Base-by-base conservation (phyloP, 495 filamentous ascomycete genomes). In the Daldinia childiae region DNA sequence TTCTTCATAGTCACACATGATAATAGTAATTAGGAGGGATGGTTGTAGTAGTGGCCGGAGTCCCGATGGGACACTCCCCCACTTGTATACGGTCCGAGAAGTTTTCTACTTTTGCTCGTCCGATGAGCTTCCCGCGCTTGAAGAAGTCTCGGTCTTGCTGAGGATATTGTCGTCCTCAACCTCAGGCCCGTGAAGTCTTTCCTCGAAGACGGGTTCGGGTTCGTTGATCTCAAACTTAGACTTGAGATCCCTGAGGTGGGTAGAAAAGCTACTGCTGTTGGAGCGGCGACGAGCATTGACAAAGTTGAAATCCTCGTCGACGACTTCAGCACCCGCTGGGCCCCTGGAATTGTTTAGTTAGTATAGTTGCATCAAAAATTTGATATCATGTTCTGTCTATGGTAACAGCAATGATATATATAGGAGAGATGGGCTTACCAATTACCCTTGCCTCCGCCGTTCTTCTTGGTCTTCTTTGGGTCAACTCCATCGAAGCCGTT, bases 171-270 rank as follows among this genome's bases (percentile, higher is more conserved):
- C 85, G 12, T 82, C 80, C 62, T 87, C 86, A 51, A 81, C 79
- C 27, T 58, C 66, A 39, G 85, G 78, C 12, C 88, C 90, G 75
- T 94, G 91, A 52, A 93, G 59, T 58, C 88, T 86, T 82, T 97
- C 94, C 78, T 97, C 92, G 72, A 96, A 97, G 64, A 94, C 91
- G 62, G 93, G 94, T 83, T 90, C 91, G 75, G 97, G 86, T 72
- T 88, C 88, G 72, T 89, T 87, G 81, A 99, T 90, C 86, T 94
- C 88, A 65, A 97, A 93, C 87, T 93, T 94, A 78, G 91, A 90
- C 87, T 95, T 97, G 90, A 99, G 98, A 86, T 99, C 95, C 88
- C 98, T 97, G 73, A 93, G 90, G 87, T 95, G 96, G 87, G 97
- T 97, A 68, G 91, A 88, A 66, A 90, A 84, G 62, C 87, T 86